Conservation (phyloP, 2,329 filamentous ascomycete species). For the Pseudogymnoascus destructans region DNA sequence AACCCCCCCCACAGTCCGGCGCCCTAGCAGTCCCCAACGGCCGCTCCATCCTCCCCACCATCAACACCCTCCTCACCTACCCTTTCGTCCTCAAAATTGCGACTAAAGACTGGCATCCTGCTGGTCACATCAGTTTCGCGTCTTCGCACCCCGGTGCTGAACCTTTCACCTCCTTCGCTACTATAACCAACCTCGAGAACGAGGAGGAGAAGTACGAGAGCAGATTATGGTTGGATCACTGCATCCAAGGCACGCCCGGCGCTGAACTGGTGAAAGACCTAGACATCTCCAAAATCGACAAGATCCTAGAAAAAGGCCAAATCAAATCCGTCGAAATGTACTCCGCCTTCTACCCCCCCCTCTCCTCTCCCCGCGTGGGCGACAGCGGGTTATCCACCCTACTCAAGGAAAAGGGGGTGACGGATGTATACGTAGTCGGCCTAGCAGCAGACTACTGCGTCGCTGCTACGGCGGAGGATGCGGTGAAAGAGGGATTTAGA, state of each 20-base stretch:
- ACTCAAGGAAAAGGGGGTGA: constrained; percentile 46
- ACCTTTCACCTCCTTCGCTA: constrained; percentile 53
- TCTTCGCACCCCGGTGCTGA: constrained; percentile 56
- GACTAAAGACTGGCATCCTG: constrained; percentile 87
- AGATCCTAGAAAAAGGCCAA: constrained; percentile 65
- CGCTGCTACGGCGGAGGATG: constrained; percentile 66
- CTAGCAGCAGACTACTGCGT: constrained; percentile 88
- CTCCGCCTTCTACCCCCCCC: constrained; percentile 76
- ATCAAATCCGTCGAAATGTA: constrained; percentile 78
- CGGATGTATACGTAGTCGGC: constrained; percentile 75
- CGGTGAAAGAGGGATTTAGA: constrained; percentile 59
- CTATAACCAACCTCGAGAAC: constrained; percentile 54
- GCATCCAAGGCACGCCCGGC: constrained; percentile 62
- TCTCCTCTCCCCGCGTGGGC: constrained; percentile 44
- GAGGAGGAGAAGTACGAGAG: constrained; percentile 48
- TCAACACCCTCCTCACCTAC: constrained; percentile 63
- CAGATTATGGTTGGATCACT: constrained; percentile 82
- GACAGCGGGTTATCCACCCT: constrained; percentile 49
- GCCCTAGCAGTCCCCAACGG: constrained; percentile 69
- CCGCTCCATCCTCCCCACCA: constrained; percentile 51
- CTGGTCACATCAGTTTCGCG: constrained; percentile 77
- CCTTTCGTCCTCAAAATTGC: constrained; percentile 66
- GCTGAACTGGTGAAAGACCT: constrained; percentile 64
- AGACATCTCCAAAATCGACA: constrained; percentile 43
- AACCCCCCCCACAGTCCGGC: constrained; percentile 49